Conservation (phyloP, 371 early-diverging fungal species). For the Choanephora cucurbitarum region DNA sequence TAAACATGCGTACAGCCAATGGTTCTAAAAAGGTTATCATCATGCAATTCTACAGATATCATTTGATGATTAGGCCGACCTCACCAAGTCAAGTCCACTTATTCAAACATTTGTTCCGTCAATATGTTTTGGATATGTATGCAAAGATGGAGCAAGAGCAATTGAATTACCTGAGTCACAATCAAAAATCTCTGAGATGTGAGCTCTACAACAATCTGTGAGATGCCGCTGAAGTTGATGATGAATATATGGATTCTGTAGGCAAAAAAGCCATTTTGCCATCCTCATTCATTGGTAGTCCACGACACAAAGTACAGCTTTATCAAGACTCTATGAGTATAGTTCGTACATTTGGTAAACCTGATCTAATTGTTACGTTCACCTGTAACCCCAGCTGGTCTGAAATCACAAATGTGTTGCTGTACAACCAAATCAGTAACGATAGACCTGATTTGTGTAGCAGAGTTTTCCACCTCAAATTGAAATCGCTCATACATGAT, state of each 20-base stretch:
- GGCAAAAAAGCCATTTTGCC: conserved; percentile 25
- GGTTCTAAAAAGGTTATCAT: background rate
- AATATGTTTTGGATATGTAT: conserved; percentile 10
- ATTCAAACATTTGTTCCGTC: background rate
- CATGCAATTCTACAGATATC: background rate
- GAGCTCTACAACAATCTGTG: no score
- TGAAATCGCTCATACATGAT: conserved; percentile 21
- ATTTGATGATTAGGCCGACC: background rate
- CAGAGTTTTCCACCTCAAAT: conserved; percentile 28
- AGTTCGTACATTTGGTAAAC: conserved; percentile 28
- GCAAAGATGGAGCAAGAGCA: conserved; percentile 3
- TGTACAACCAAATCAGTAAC: conserved; percentile 8
- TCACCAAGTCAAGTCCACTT: background rate
- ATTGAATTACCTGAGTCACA: background rate
- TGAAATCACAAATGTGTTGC: conserved; percentile 24
- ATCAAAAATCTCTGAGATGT: conserved; percentile 1
- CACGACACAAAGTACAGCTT: conserved; percentile 22
- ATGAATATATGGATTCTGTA: conserved; percentile 6
- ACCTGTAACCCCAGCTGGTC: conserved; percentile 42
- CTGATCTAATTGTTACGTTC: conserved; percentile 42
- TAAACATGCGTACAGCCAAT: background rate
- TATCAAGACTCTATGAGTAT: conserved; percentile 37
- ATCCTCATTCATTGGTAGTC: conserved; percentile 27
- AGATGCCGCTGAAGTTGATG: conserved; percentile 1
- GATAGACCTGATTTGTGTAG: conserved; percentile 26